Evolutionary conservation across 352 stramenopile genomes (phyloP).

Genomic region (Globisporangium orthogonon): DNA sequence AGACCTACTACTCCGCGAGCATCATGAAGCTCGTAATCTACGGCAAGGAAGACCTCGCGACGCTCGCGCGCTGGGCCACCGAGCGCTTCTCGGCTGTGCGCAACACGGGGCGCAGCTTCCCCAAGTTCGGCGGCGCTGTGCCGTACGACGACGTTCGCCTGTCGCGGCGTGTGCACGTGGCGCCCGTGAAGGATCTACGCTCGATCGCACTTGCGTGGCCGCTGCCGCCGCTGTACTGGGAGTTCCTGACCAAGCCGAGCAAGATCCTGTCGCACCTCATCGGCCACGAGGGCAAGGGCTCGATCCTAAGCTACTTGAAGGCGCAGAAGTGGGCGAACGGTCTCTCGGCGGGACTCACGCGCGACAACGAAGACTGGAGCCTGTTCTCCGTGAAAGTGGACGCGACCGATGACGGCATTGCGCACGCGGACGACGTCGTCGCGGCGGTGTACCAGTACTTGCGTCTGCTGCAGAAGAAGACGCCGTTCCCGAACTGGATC

Average conservation of each 20-base stretch:
- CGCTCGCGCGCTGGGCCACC: slow-evolving; percentile 67
- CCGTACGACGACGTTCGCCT: slow-evolving; percentile 47
- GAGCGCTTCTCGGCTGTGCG: slow-evolving; percentile 80
- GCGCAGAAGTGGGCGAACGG: slow-evolving; percentile 67
- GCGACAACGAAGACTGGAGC: slow-evolving; percentile 65
- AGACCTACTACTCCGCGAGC: slow-evolving; percentile 76
- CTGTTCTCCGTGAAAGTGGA: slow-evolving; percentile 69
- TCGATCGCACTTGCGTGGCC: slow-evolving; percentile 73
- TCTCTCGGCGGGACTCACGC: slow-evolving; percentile 49
- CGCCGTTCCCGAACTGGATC: slow-evolving; percentile 33
- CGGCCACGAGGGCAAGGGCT: slow-evolving; percentile 91
- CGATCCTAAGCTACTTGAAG: slow-evolving; percentile 92
- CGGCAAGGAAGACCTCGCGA: slow-evolving; percentile 83
- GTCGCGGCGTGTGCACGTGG: slow-evolving; percentile 42
- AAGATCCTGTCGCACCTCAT: slow-evolving; percentile 90
- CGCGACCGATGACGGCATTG: slow-evolving; percentile 55
- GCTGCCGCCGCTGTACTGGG: slow-evolving; percentile 36
- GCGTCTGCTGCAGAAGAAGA: slow-evolving; percentile 32
- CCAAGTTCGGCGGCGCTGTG: slow-evolving; percentile 40
- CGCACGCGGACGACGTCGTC: slow-evolving; percentile 55
- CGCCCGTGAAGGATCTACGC: slow-evolving; percentile 59
- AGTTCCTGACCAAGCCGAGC: slow-evolving; percentile 62
- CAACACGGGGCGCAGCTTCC: slow-evolving; percentile 50
- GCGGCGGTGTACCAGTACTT: slow-evolving; percentile 63
- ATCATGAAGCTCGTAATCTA: slow-evolving; percentile 57